Percentiles rank a stretch among this genome's conserved stretches.
These are phyloP conservation scores for Heterobasidion annosum DNA, from an alignment of 1,284 basidiomycete genomes.

Conservation along the genomic window DNA sequence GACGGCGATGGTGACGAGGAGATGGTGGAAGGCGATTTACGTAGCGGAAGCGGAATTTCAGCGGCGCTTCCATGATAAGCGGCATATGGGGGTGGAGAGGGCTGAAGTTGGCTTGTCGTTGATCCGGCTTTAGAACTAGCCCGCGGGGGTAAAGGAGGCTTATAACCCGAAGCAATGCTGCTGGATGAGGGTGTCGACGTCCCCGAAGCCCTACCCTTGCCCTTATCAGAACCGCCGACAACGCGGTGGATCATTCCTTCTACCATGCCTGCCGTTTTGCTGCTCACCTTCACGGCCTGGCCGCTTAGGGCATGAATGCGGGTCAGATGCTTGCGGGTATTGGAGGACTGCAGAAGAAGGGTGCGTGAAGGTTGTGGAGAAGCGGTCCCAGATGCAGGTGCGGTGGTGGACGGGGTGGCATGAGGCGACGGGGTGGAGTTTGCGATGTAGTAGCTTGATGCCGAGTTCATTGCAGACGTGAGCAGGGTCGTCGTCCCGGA, in stretches of 20 bases:
- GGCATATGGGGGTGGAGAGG: conserved; percentile 7
- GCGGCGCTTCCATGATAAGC: not conserved
- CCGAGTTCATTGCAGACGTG: conserved; percentile 50
- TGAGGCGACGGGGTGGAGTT: conserved; percentile 40
- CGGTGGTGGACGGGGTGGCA: conserved; percentile 19
- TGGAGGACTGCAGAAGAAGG: conserved; percentile 51
- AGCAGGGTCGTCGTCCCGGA: conserved; percentile 59
- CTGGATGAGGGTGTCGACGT: not conserved
- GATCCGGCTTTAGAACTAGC: not conserved
- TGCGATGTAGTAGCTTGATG: conserved; percentile 55
- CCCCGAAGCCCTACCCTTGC: conserved; percentile 7
- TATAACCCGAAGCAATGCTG: conserved; percentile 5
- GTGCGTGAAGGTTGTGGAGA: conserved; percentile 39
- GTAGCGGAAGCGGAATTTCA: not conserved
- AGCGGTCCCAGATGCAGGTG: conserved; percentile 18
- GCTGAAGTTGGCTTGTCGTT: not conserved
- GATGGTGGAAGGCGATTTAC: conserved; percentile 12
- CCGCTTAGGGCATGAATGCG: conserved; percentile 57
- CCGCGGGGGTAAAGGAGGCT: conserved; percentile 15
- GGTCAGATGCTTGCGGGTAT: conserved; percentile 48
- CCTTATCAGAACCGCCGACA: conserved; percentile 15
- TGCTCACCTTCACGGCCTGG: conserved; percentile 57
- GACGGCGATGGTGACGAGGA: conserved; percentile 2
- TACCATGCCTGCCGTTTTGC: conserved; percentile 53
- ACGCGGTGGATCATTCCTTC: conserved; percentile 51